Evolutionary conservation across 495 filamentous ascomycete genomes (phyloP), one percentile per base, ranked within the genome.

Genomic region (Terfezia claveryi): DNA sequence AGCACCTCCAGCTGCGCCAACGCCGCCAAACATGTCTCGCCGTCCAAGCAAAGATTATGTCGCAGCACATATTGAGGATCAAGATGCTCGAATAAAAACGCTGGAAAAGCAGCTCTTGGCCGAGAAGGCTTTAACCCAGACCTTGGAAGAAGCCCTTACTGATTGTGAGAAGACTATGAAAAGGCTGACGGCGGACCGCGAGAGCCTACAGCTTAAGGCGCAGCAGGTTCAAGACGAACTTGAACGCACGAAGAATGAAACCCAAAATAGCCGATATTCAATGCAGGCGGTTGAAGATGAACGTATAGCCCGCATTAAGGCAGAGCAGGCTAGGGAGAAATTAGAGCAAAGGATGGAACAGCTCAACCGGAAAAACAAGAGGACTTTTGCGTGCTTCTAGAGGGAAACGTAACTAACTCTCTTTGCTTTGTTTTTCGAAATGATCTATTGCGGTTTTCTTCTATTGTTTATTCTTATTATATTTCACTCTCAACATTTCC

Each of bases 71-170:
- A 77, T 84, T 63, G 89, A 96, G 60, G 91, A 98, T 59, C 87
- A 94, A 65, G 92, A 96, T 67, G 80, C 83, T 41, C 89, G 87
- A 51, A 92, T 98, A 64, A 80, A 82, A 50, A 89, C 87, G 23
- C 94, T 98, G 59, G 91, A 96, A 72, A 94, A 94, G 72, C 87
- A 96, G 65, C 77, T 98, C 36, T 82, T 81, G 57, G 88, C 92
- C 27, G 91, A 98, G 72, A 94, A 93, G 67, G 89, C 96, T 64
- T 80, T 98, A 27, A 96, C 89, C 6, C 78, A 82, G 17, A 94
- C 87, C 36, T 74, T 98, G 37, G 91, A 98, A 65, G 89, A 96
- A 69, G 92, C 91, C 23, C 75, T 98, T 44, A 86, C 85, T 8
- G 92, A 96, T 62, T 80, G 96, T 16, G 91, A 98, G 68, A 92